Percentiles rank a stretch among this genome's conserved stretches.
phyloP scores from a whole-genome alignment of 352 stramenopile species.

The Phytophthora pistaciae region DNA sequence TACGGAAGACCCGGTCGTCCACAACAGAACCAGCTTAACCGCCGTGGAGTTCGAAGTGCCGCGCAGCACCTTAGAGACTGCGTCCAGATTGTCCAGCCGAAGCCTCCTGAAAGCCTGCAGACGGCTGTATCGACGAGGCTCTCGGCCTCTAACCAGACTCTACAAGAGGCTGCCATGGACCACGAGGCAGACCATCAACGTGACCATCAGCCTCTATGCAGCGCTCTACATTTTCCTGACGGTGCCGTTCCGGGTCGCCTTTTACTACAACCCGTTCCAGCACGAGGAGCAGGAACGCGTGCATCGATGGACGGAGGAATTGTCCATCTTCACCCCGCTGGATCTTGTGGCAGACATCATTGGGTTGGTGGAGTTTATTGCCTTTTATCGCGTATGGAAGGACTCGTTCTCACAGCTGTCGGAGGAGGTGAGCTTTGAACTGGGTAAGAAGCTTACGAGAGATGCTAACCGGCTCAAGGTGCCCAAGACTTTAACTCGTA shows the following conservation, averaged over 20 bases:
- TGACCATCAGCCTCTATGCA: conserved; percentile 18
- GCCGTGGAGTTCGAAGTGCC: background rate
- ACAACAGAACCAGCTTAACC: background rate
- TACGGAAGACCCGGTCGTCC: background rate
- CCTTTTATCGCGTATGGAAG: conserved; percentile 30
- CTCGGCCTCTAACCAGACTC: conserved; percentile 5
- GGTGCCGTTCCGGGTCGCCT: conserved; percentile 5
- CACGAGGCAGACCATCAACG: conserved; percentile 23
- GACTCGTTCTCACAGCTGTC: conserved; percentile 34
- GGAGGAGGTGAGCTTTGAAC: conserved; percentile 29
- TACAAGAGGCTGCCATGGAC: conserved; percentile 36
- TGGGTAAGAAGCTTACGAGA: conserved; percentile 34
- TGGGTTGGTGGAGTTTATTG: conserved; percentile 23
- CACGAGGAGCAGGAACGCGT: conserved; percentile 4
- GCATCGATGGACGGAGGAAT: conserved; percentile 24
- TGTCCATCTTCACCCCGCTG: conserved; percentile 22
- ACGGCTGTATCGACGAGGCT: conserved; percentile 14
- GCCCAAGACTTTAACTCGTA: conserved; percentile 7
- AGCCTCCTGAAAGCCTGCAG: conserved; percentile 6
- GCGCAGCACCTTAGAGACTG: background rate
- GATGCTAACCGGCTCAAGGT: conserved; percentile 32
- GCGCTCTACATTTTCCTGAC: conserved; percentile 33
- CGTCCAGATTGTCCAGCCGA: conserved; percentile 5
- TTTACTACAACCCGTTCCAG: conserved; percentile 32
- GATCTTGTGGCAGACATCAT: conserved; percentile 33